Base-by-base conservation (phyloP, 768 basidiomycete species). In the Pulveroboletus sp. region DNA sequence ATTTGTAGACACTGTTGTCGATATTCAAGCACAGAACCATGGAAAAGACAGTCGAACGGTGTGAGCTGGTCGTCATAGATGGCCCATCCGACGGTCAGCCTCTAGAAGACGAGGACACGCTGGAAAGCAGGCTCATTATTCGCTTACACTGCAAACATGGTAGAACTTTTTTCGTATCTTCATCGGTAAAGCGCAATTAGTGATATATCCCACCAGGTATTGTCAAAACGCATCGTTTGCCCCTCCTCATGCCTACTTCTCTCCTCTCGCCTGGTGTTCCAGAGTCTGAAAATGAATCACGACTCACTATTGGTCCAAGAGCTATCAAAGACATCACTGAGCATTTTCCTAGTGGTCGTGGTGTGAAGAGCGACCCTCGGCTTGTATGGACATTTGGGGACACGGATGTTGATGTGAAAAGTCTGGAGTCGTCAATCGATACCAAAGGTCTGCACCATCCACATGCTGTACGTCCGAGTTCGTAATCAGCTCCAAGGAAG, bases 71-170 rank as follows among this genome's bases (percentile, higher is more conserved):
- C 5, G 79, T 92, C 44, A 63, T 80, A 5, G 85, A 90, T 50
- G 74, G 70, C 35, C 76, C 74, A 8, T 55, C 65, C 13, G 49
- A 56, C n/a, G 56, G 60, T 10, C 66, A 68, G 5, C 61, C 69
- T 16, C 64, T 65, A 10, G 69, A 67, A 21, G 67, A 68, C 11
- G 62, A 64, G 51, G 87, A 90, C 54, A 72, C 77, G 40, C 70
- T 89, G 6, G 87, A 90, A 65, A 86, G 83, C 59, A 84, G 77
- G 58, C 69, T 92, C 44, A 74, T 87, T 25, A 70, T 92, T 33
- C 82, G 83, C 53, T 65, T 92, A 42, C 77, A 88, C 57, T 93
- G 90, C 66, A 91, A 92, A 72, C 86, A 91, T 56, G 90, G 90
- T 88, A 62, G 53, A 70, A 53, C 11, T 32, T 2, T 9, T 17